A percentile compares a stretch with the other conserved stretches of the same genome.
These are phyloP conservation scores for Colletotrichum lentis DNA, from an alignment of 2,329 filamentous ascomycete species.

Conservation along the genomic window DNA sequence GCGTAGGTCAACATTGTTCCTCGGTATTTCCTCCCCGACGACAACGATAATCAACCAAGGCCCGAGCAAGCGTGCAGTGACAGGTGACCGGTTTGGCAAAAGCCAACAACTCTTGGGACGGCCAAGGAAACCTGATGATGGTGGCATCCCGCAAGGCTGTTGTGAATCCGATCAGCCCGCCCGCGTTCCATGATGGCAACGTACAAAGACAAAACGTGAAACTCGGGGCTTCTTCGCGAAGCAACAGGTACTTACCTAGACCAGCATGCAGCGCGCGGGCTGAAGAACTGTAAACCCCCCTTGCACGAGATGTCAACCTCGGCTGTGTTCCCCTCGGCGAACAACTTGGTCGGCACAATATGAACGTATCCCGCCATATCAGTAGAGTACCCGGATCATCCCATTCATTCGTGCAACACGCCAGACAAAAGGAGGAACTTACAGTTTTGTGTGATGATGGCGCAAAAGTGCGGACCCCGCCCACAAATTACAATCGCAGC, in stretches of 20 bases:
- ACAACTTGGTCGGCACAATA: background rate
- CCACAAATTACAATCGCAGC: too few relatives aligned
- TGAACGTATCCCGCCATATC: constrained; percentile 4
- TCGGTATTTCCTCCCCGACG: background rate
- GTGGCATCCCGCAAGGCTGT: background rate
- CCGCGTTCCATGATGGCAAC: background rate
- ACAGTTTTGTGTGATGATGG: too few relatives aligned
- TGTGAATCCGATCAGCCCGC: background rate
- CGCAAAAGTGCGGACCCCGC: too few relatives aligned
- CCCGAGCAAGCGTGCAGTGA: background rate
- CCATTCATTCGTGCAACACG: background rate
- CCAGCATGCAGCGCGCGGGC: too few relatives aligned
- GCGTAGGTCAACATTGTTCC: background rate
- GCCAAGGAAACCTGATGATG: too few relatives aligned
- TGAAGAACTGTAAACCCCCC: too few relatives aligned
- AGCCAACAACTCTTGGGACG: background rate
- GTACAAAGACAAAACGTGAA: background rate
- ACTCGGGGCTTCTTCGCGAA: too few relatives aligned
- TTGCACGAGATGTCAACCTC: too few relatives aligned
- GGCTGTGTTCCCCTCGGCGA: too few relatives aligned
- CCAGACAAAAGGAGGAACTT: background rate
- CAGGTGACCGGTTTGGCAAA: too few relatives aligned
- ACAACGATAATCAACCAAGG: too few relatives aligned
- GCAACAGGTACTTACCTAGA: too few relatives aligned
- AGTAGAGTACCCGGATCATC: constrained; percentile 13